These are phyloP conservation scores for Phytophthora brassicae DNA, from an alignment of 352 stramenopile genomes.

Conservation along the genomic window DNA sequence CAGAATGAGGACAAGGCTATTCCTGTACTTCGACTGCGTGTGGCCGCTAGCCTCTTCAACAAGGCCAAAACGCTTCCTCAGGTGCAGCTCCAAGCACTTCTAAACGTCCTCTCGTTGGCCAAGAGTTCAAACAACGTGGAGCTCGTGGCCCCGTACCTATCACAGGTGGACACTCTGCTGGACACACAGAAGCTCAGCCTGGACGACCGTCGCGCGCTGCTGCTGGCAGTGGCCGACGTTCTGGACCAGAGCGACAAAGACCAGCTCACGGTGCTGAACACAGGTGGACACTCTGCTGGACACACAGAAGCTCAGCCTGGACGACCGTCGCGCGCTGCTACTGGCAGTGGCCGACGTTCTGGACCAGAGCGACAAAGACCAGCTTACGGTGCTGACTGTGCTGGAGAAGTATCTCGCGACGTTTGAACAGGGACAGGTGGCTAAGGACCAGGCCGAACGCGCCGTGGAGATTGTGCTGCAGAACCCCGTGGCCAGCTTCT, in stretches of 20 bases:
- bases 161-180: slow-evolving; percentile 62
- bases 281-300: slow-evolving; percentile 62
- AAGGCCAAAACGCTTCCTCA: slow-evolving; percentile 56
- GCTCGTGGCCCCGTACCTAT: slow-evolving; percentile 73
- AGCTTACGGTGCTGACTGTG: slow-evolving; percentile 64
- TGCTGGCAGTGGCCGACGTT: slow-evolving; percentile 72
- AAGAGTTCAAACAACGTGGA: slow-evolving; percentile 56
- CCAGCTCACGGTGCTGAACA: slow-evolving; percentile 56
- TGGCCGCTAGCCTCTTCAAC: slow-evolving; percentile 78
- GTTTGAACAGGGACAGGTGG: slow-evolving; percentile 46
- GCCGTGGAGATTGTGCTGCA: slow-evolving; percentile 86
- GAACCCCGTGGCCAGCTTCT: slow-evolving; percentile 90
- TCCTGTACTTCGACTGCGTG: slow-evolving; percentile 66
- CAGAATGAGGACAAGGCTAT: slow-evolving; percentile 53
- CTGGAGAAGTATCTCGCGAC: slow-evolving; percentile 78
- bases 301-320: slow-evolving; percentile 40
- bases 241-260: slow-evolving; percentile 50
- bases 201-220: slow-evolving; percentile 59
- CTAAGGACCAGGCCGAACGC: slow-evolving; percentile 72
- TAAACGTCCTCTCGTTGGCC: slow-evolving; percentile 63
- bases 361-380: slow-evolving; percentile 45
- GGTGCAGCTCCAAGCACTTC: slow-evolving; percentile 70
- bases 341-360: slow-evolving; percentile 74
- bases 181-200: slow-evolving; percentile 42
- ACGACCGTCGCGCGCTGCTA: slow-evolving; percentile 62